Conservation (phyloP, 495 filamentous ascomycete species). For the Oleoguttula mirabilis region DNA sequence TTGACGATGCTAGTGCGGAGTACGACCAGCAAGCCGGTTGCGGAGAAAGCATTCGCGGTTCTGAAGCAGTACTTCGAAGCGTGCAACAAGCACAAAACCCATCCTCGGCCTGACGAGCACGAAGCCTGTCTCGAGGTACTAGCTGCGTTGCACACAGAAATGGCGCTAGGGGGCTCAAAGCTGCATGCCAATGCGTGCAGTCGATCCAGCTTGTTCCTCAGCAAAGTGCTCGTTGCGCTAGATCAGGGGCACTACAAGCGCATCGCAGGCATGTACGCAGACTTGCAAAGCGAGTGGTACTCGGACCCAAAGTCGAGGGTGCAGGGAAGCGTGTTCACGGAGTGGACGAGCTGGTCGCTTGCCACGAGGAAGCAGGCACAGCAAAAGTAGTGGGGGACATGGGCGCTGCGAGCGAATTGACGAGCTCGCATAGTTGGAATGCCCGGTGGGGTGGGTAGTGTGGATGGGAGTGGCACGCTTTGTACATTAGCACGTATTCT, state of each 20-base stretch:
- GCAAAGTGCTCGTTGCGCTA: constrained; percentile 45
- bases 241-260: constrained; percentile 37
- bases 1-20: constrained; percentile 45
- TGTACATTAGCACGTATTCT: too few relatives aligned
- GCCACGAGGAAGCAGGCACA: constrained; percentile 14
- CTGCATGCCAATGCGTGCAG: constrained; percentile 47
- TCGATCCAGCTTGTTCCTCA: constrained; percentile 49
- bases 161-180: constrained; percentile 47
- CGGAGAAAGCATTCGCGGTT: constrained; percentile 56
- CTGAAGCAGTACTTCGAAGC: constrained; percentile 59
- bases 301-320: constrained; percentile 44
- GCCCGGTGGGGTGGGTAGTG: too few relatives aligned
- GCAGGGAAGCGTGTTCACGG: constrained; percentile 51
- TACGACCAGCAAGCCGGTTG: constrained; percentile 58
- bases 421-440: too few relatives aligned
- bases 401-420: too few relatives aligned
- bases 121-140: constrained; percentile 42
- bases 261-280: constrained; percentile 46
- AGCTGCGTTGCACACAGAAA: constrained; percentile 57
- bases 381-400: too few relatives aligned
- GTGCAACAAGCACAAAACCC: constrained; percentile 47
- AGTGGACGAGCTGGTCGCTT: constrained; percentile 54
- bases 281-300: constrained; percentile 43
- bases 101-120: constrained; percentile 27
- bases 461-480: too few relatives aligned